phyloP scores from a whole-genome alignment of 805 yeast genomes.

The Wickerhamomyces rabaulensis region DNA sequence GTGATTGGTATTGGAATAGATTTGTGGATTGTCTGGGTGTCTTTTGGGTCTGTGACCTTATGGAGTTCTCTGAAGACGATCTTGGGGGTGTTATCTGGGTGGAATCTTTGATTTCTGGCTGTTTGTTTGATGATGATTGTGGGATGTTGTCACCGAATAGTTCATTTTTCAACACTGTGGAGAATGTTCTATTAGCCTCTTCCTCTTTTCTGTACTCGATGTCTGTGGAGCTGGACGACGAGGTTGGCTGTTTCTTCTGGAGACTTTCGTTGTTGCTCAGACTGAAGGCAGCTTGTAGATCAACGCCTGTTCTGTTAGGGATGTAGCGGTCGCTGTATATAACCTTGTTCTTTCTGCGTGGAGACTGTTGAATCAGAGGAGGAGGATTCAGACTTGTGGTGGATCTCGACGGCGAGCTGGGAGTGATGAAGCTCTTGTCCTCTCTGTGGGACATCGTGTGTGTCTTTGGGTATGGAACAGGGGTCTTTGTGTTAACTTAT shows the following conservation, averaged over 20 bases:
- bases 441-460: conserved; percentile 15
- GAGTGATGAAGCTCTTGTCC: conserved; percentile 20
- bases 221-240: conserved; percentile 35
- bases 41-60: conserved; percentile 20
- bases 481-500: neutral
- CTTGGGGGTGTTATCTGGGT: conserved; percentile 31
- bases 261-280: conserved; percentile 15
- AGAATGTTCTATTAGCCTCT: conserved; percentile 84
- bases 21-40: conserved; percentile 44
- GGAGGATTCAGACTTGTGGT: conserved; percentile 18
- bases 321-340: conserved; percentile 81
- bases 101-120: conserved; percentile 23
- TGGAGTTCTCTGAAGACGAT: conserved; percentile 20
- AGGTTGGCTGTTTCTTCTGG: conserved; percentile 21
- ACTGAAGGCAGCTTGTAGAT: conserved; percentile 69
- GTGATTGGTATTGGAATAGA: conserved; percentile 70
- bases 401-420: conserved; percentile 27
- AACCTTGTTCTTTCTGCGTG: conserved; percentile 32
- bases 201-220: conserved; percentile 64
- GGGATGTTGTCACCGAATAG: conserved; percentile 86
- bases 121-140: conserved; percentile 18
- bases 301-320: conserved; percentile 82
- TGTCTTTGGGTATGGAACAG: neutral
- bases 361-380: conserved; percentile 25
- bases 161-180: conserved; percentile 82